A percentile compares a stretch with the other conserved stretches of the same genome.
Evolutionary conservation across 345 rosid species (phyloP).

Genomic region (Euclidium syriacum): DNA sequence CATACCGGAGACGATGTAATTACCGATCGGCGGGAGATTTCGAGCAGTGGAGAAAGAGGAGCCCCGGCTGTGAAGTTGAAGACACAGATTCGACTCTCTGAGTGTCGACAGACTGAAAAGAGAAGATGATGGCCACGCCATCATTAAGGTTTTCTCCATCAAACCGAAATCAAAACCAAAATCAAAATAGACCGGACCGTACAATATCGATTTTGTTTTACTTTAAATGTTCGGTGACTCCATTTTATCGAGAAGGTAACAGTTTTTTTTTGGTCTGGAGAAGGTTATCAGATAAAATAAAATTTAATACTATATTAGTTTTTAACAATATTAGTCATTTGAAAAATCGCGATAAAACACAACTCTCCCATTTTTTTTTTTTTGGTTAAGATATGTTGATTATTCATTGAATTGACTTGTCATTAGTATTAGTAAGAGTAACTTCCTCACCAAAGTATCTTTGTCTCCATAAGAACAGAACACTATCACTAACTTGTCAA

Average conservation of each 20-base stretch:
- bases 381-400: too few species aligned
- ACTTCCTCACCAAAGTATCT: too few species aligned
- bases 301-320: too few species aligned
- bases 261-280: too few species aligned
- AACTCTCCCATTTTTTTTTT: too few species aligned
- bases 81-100: not conserved
- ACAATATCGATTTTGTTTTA: not conserved
- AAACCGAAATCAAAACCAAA: not conserved
- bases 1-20: constrained; percentile 1
- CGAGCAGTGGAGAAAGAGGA: not conserved
- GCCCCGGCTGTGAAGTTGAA: not conserved
- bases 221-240: not conserved
- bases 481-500: too few species aligned
- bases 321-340: too few species aligned
- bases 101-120: constrained; percentile 6
- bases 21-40: not conserved
- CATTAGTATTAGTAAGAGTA: too few species aligned
- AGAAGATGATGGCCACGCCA: constrained; percentile 1
- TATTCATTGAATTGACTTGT: too few species aligned
- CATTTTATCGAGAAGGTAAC: not conserved
- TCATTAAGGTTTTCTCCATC: not conserved
- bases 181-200: not conserved
- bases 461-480: too few species aligned
- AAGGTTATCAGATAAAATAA: too few species aligned
- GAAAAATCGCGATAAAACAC: too few species aligned